A percentile compares a stretch with the other conserved stretches of the same genome.
Evolutionary conservation across 1,284 basidiomycete genomes (phyloP).

Genomic region (Athelia psychrophila): DNA sequence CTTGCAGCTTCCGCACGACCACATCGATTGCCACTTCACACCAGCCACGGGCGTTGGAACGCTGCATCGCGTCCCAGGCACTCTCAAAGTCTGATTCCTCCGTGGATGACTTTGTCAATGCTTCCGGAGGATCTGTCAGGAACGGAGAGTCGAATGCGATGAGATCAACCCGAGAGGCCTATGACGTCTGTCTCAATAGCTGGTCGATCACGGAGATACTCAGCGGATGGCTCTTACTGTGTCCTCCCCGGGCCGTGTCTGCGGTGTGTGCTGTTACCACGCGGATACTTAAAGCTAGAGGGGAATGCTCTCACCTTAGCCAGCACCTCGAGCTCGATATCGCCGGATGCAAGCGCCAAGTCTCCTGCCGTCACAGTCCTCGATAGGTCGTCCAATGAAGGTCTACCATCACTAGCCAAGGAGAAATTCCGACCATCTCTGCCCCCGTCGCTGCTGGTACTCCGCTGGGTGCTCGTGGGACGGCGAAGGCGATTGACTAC

Average conservation of each 20-base stretch:
- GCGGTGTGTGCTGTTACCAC: slow-evolving; percentile 2
- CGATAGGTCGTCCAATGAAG: slow-evolving; percentile 29
- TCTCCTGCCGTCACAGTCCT: slow-evolving; percentile 55
- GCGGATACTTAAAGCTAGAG: slow-evolving; percentile 3
- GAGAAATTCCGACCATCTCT: slow-evolving; percentile 23
- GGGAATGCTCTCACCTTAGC: slow-evolving; percentile 21
- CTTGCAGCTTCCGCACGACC: slow-evolving; percentile 50
- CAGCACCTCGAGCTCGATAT: slow-evolving; percentile 33
- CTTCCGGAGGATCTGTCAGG: slow-evolving; percentile 38
- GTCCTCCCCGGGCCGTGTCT: neutral
- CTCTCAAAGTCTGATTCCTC: slow-evolving; percentile 45
- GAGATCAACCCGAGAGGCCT: slow-evolving; percentile 51
- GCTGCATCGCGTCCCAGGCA: slow-evolving; percentile 51
- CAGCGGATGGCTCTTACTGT: neutral
- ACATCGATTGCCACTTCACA: slow-evolving; percentile 51
- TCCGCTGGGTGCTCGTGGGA: slow-evolving; percentile 18
- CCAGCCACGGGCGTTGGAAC: slow-evolving; percentile 58
- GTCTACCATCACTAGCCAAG: slow-evolving; percentile 15
- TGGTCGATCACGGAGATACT: neutral
- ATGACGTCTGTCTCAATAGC: neutral
- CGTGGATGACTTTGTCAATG: slow-evolving; percentile 5
- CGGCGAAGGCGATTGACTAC: slow-evolving; percentile 42
- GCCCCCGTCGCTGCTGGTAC: slow-evolving; percentile 16
- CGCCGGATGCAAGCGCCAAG: slow-evolving; percentile 46
- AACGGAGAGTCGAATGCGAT: slow-evolving; percentile 72